Percentiles rank a stretch among this genome's conserved stretches.
Evolutionary conservation across 805 yeast genomes (phyloP).

Genomic region (Saturnispora halmiae): DNA sequence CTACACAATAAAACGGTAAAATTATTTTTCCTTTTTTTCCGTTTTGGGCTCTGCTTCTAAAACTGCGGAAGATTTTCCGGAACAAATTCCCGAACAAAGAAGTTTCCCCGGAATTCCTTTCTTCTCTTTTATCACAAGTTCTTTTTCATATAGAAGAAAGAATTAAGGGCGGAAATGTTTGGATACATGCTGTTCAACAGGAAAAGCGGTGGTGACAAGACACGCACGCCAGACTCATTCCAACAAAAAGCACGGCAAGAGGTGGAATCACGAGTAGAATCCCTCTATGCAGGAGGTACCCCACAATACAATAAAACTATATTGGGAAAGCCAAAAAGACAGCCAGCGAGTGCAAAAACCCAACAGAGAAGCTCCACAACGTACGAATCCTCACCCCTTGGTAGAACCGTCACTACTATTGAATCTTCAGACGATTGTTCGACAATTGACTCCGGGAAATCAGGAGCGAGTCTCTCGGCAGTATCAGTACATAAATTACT

Average conservation of each 20-base stretch:
- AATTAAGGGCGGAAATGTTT: slow-evolving; percentile 23
- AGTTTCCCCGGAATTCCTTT: slow-evolving; percentile 1
- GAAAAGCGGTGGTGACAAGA: slow-evolving; percentile 20
- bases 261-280: slow-evolving; percentile 23
- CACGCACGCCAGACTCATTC: slow-evolving; percentile 26
- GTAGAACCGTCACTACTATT: slow-evolving; percentile 22
- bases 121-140: slow-evolving; percentile 4
- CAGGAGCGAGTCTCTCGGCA: slow-evolving; percentile 14
- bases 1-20: no score
- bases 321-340: background rate
- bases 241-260: slow-evolving; percentile 28
- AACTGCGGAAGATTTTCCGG: no score
- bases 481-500: slow-evolving; percentile 12
- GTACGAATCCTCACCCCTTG: slow-evolving; percentile 29
- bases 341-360: background rate
- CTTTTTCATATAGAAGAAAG: background rate
- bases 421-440: slow-evolving; percentile 21
- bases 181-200: slow-evolving; percentile 24
- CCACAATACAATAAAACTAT: no score
- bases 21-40: no score
- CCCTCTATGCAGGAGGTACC: slow-evolving; percentile 12
- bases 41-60: background rate
- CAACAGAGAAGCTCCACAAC: slow-evolving; percentile 9
- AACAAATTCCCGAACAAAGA: no score
- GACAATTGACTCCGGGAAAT: slow-evolving; percentile 19